Evolutionary conservation across 169 alveolate species (phyloP), one percentile per base, ranked within the genome.

Genomic region (Eimeria falciformis): DNA sequence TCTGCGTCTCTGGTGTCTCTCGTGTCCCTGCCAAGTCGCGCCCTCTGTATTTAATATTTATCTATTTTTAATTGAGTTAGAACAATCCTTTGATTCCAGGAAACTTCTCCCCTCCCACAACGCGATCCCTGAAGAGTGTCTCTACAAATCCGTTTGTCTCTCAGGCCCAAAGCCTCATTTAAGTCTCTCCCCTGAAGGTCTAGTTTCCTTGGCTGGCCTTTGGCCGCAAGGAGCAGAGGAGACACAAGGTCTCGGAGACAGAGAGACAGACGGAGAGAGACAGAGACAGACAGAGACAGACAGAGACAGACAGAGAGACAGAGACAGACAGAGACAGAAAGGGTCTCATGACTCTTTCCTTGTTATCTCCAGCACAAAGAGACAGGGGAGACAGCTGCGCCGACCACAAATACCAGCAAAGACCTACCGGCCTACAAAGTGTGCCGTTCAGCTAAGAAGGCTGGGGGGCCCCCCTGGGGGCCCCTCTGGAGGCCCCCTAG

Each of bases 381-480:
- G 40, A 66, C 77, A 66, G 40, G 27, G 40, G 3, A 14, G 29
- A 23, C n/a, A 50, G 7, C 12, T n/a, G n/a, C n/a, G n/a, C n/a
- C n/a, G n/a, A n/a, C n/a, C n/a, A n/a, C n/a, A n/a, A n/a, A n/a
- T n/a, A n/a, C n/a, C n/a, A n/a, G n/a, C n/a, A n/a, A n/a, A n/a
- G n/a, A n/a, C n/a, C n/a, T n/a, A n/a, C n/a, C n/a, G n/a, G n/a
- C n/a, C n/a, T n/a, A n/a, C n/a, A n/a, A n/a, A n/a, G 33, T 58
- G 33, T 58, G 71, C 71, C 33, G 71, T 14, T 14, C 18, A n/a
- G 71, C 33, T 14, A 58, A 58, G 33, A 11, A 27, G 71, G 21
- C 33, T 21, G 29, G 5, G 71, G 71, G 27, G 71, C 33, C 71
- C 71, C 33, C 71, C 71, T 66, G 47, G 53, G 55, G 81, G 81